Conservation (phyloP, 306 rosid species). For the Glycine latifolia region DNA sequence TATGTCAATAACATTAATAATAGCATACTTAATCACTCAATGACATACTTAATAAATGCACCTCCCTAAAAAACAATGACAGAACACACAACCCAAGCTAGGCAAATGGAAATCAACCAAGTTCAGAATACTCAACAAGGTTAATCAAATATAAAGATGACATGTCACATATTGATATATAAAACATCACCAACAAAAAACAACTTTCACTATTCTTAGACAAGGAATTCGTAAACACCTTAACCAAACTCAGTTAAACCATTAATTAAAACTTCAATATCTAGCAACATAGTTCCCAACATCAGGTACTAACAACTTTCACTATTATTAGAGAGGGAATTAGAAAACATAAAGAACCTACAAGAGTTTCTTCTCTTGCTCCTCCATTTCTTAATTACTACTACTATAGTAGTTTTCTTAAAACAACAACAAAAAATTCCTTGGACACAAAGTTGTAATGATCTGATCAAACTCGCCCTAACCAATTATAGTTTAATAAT, state of each 20-base stretch:
- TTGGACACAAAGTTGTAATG: too few species aligned
- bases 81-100: neutral
- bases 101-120: conserved; percentile 6
- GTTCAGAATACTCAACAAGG: neutral
- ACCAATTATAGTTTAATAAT: too few species aligned
- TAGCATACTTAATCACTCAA: too few species aligned
- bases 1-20: too few species aligned
- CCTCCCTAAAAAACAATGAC: neutral
- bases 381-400: too few species aligned
- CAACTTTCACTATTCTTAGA: neutral
- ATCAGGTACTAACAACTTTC: too few species aligned
- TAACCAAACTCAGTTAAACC: neutral
- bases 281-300: neutral
- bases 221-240: conserved; percentile 2
- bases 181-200: neutral
- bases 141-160: neutral
- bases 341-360: too few species aligned
- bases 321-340: too few species aligned
- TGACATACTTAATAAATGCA: conserved; percentile 19
- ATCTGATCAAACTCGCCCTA: too few species aligned
- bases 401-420: too few species aligned
- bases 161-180: neutral
- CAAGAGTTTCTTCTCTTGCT: too few species aligned
- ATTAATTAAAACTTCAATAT: conserved; percentile 6
- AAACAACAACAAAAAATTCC: too few species aligned